A percentile compares a stretch with the other conserved stretches of the same genome.
phyloP scores from a whole-genome alignment of 2,329 filamentous ascomycete species.

The Metarhizium anisopliae region DNA sequence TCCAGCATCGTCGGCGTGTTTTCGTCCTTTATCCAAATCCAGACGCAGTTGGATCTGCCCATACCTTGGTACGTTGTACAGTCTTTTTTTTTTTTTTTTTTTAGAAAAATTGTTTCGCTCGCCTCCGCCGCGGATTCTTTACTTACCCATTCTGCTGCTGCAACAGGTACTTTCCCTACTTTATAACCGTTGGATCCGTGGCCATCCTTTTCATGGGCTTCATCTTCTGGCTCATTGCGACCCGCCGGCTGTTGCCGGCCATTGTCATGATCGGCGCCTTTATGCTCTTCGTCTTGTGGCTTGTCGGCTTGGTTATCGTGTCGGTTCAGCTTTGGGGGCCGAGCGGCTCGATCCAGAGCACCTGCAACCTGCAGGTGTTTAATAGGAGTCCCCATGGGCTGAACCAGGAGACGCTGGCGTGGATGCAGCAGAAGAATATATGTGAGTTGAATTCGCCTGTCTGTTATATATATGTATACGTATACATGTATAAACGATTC shows the following conservation, averaged over 20 bases:
- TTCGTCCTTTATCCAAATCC: conserved; percentile 48
- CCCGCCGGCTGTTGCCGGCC: conserved; percentile 50
- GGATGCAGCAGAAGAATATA: conserved; percentile 54
- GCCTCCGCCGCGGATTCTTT: background rate
- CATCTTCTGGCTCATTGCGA: conserved; percentile 53
- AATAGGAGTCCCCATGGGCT: conserved; percentile 39
- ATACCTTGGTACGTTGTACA: conserved; percentile 48
- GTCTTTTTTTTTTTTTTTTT: too few relatives aligned
- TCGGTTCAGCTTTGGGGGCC: conserved; percentile 57
- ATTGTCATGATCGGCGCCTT: conserved; percentile 58
- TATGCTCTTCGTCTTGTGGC: conserved; percentile 58
- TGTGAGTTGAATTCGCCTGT: conserved; percentile 35
- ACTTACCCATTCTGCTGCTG: background rate
- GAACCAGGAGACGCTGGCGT: conserved; percentile 48
- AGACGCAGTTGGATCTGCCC: conserved; percentile 42
- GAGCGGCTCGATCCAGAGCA: conserved; percentile 45
- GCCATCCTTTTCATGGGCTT: conserved; percentile 57
- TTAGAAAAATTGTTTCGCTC: background rate
- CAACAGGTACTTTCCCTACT: conserved; percentile 60
- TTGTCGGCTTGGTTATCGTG: conserved; percentile 54
- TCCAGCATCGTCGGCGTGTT: conserved; percentile 54
- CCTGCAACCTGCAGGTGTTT: conserved; percentile 51
- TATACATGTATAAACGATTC: too few relatives aligned
- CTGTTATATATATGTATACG: too few relatives aligned
- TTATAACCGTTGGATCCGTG: conserved; percentile 48